Base-by-base conservation (phyloP, 441 rosid genomes). In the Brassica balearica region DNA sequence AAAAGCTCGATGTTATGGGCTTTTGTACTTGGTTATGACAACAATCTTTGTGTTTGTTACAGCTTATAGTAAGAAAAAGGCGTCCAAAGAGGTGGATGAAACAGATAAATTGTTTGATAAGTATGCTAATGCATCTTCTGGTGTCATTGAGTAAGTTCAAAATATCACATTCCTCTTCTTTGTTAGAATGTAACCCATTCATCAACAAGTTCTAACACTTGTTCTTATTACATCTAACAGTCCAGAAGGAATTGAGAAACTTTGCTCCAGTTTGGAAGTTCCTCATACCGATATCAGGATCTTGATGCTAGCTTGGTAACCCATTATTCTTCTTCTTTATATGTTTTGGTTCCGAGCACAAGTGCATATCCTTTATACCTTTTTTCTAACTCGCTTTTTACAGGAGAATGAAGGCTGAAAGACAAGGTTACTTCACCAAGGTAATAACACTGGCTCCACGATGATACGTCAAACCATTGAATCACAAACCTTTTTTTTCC, bases 371-470 rank as follows among this genome's bases (percentile, higher is more conserved):
- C 20, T 55, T 55, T 14, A 77, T 75, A 53, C 72, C 58, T 7
- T 41, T 65, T 65, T 38, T 22, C 10, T 67, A 72, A 62, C 69
- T 73, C 73, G 10, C 25, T 43, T 25, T 8, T 83, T 3, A 43
- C 89, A 94, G 97, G 98, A 94, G 88, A 86, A 94, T 94, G 98
- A 91, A 88, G 81, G 88, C 96, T 55, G 97, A 90, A 81, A 94
- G 85, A 75, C 98, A 92, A 65, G 98, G 96, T 66, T 94, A 94
- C 85, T 94, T 94, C 73, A 92, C 94, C 58, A 76, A 89, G 97
- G 97, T 94, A 84, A 72, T 15, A 4, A 82, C 84, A 65, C 29
- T 66, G 74, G 71, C 2, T 51, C 59, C 59, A 53, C 17, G 59
- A 53, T 53, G 59, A 53, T 53, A 53, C 61, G 17, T 15, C 60